phyloP scores from a whole-genome alignment of 2,329 filamentous ascomycete species.

The Ascochyta pisi region DNA sequence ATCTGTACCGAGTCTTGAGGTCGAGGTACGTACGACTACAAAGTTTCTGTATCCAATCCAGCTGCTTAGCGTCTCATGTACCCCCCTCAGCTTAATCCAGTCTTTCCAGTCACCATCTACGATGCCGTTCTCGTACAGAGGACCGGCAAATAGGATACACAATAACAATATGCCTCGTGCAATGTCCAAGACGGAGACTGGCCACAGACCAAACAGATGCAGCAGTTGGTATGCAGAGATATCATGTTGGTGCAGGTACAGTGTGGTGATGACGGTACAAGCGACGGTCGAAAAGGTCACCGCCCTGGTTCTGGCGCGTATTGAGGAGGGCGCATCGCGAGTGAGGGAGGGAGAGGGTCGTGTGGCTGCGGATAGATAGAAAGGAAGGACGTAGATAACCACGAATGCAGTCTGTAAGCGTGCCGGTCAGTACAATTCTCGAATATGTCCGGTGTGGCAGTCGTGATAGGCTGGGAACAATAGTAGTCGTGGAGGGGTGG shows the following conservation, averaged over 20 bases:
- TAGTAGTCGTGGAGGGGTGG: constrained; percentile 28
- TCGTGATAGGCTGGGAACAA: constrained; percentile 35
- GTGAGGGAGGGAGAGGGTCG: constrained; percentile 79
- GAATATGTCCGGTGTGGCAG: constrained; percentile 14
- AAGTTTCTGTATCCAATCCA: constrained; percentile 89
- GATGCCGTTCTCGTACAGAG: constrained; percentile 79
- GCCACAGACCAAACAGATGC: constrained; percentile 82
- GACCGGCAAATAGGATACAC: constrained; percentile 79
- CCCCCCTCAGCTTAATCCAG: constrained; percentile 64
- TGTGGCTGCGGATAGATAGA: constrained; percentile 82
- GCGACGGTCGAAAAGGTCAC: constrained; percentile 77
- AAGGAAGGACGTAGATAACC: constrained; percentile 86
- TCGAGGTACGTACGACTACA: constrained; percentile 70
- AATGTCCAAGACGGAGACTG: constrained; percentile 70
- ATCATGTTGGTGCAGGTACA: constrained; percentile 66
- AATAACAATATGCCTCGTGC: constrained; percentile 72
- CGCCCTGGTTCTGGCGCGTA: constrained; percentile 81
- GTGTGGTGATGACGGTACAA: constrained; percentile 71
- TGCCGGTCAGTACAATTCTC: constrained; percentile 31
- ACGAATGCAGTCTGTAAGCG: constrained; percentile 74
- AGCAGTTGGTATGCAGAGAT: constrained; percentile 62
- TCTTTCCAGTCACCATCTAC: constrained; percentile 73
- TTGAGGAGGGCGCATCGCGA: constrained; percentile 87
- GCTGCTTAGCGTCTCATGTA: constrained; percentile 67
- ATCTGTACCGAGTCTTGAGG: background rate